Evolutionary conservation across 1,284 basidiomycete species (phyloP).

Genomic region (Coniferiporia sulphurascens): DNA sequence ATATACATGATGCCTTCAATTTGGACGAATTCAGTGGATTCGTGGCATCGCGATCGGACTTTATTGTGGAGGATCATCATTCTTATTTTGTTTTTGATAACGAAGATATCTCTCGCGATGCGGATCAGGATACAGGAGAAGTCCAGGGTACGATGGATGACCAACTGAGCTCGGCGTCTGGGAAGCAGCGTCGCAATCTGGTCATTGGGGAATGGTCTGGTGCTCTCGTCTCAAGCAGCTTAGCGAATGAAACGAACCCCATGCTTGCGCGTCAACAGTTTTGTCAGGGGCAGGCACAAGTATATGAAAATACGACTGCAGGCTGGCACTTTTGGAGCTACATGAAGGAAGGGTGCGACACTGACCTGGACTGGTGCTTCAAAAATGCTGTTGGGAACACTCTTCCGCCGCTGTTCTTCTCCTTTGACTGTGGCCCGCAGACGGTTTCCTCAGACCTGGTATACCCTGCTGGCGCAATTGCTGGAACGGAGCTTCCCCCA

Average conservation of each 20-base stretch:
- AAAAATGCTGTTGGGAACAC: conserved; percentile 49
- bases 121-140: conserved; percentile 45
- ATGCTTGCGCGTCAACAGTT: conserved; percentile 47
- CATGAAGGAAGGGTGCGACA: conserved; percentile 53
- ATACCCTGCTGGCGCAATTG: conserved; percentile 9
- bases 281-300: conserved; percentile 57
- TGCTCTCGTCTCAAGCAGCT: conserved; percentile 56
- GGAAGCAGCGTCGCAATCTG: conserved; percentile 49
- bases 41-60: conserved; percentile 54
- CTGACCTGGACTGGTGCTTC: conserved; percentile 67
- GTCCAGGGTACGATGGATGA: conserved; percentile 39
- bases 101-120: conserved; percentile 41
- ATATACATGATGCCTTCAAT: conserved; percentile 74
- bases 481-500: conserved; percentile 18
- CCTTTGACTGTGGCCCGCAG: conserved; percentile 34
- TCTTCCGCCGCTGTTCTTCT: conserved; percentile 55
- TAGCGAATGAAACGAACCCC: conserved; percentile 44
- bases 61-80: conserved; percentile 75
- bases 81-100: conserved; percentile 67
- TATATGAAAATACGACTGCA: conserved; percentile 54
- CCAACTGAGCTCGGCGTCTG: conserved; percentile 37
- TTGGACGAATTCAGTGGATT: conserved; percentile 52
- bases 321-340: conserved; percentile 78
- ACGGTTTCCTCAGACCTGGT: conserved; percentile 21
- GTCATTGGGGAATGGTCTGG: conserved; percentile 73